Evolutionary conservation across 805 yeast species (phyloP), one percentile per base, ranked within the genome.

Genomic region (Kodamaea fukazawae): DNA sequence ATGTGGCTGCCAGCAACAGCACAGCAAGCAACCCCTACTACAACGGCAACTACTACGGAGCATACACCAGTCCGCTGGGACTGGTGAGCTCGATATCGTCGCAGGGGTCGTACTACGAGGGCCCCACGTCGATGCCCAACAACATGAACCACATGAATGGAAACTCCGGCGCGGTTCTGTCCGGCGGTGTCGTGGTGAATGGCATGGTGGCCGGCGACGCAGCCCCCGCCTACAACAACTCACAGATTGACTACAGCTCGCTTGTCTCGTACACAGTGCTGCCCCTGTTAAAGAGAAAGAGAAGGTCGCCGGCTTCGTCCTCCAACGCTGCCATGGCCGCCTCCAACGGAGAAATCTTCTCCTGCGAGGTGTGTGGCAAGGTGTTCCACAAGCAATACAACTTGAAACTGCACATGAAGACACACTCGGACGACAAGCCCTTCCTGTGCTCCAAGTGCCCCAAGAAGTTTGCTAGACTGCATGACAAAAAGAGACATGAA

Each of bases 401-500:
- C 50, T 58, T 74, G 42, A 71, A 71, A 45, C 65, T 72, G 5
- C 79, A 74, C 50, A 70, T 68, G 68, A 70, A 66, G 44, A 70
- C 75, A 7, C 65, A 85, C 57, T 80, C 87, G 4, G 71, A 75
- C 34, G 90, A 81, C 36, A 76, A 82, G 41, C 93, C 93, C 4
- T 83, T 67, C 61, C 71, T 73, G 33, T 85, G 93, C 55, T 60
- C 73, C 13, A 67, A 70, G 40, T 85, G 93, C 57, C 67, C 74
- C 13, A 79, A 81, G 55, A 75, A 80, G 7, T 85, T 85, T 69
- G 89, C 91, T 2, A 68, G 93, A 14, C 79, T 81, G 40, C 91
- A 85, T 53, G 93, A 85, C 57, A 71, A 83, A 40, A 81, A 81
- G 50, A 73, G 93, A 35, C 93, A 85, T 57, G 90, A 85, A 54